Base-by-base conservation (phyloP, 352 stramenopile genomes). In the Pythium periplocum region DNA sequence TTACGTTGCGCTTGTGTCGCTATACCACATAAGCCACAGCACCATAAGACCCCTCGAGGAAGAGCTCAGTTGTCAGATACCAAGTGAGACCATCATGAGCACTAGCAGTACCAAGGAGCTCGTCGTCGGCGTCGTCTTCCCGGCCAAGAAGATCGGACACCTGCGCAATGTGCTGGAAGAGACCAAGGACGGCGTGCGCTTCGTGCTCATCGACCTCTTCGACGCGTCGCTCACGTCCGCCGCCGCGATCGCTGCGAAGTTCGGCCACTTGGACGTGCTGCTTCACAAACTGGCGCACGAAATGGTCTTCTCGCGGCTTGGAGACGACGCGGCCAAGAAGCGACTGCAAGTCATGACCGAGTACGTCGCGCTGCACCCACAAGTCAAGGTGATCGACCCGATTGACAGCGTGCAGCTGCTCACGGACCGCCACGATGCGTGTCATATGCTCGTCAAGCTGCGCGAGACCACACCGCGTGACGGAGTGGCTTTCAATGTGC, bases 201-300 rank as follows among this genome's bases (percentile, higher is more conserved):
- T 93, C 52, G 71, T 88, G 57, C 66, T 91, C 50, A 79, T 93
- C 50, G 80, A 93, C 37, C 70, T 91, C 34, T 69, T 83, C 48
- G 62, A 71, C 17, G 55, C 63, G n/a, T 52, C 66, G 11, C 56
- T 71, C 10, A 59, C 34, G 31, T 53, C 66, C 39, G 48, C 58
- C 32, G 64, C 80, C 12, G 54, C 57, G 66, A 52, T 93, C 10
- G 46, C 53, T 11, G 57, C 59, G 17, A 61, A 59, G 43, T 78
- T 80, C 53, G 76, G 78, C 11, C 62, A 43, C 4, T 51, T 90
- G 45, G 74, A 90, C 63, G 83, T 66, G 26, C 38, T 93, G 51
- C 69, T 93, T 52, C 83, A 93, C 69, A 93, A 93, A 53, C 57
- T 93, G 45, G 80, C 80, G 41, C 83, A 93, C 54, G 83, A 93